These are phyloP conservation scores for Cercophora samala DNA, from an alignment of 495 filamentous ascomycete species.

Conservation along the genomic window DNA sequence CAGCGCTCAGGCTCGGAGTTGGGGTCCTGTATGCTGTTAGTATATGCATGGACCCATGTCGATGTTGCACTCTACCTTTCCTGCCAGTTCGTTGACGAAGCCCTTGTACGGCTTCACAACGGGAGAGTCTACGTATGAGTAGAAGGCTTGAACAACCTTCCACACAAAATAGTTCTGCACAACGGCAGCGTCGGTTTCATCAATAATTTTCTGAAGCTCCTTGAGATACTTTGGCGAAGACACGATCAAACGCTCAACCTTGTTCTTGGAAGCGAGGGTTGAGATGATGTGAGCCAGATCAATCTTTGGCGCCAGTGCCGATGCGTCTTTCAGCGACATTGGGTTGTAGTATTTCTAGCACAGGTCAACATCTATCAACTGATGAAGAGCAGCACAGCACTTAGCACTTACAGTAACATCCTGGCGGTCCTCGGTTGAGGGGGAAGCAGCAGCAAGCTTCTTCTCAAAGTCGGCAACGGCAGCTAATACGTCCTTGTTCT, in stretches of 20 bases:
- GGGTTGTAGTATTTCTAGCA: constrained; percentile 40
- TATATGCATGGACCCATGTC: no score
- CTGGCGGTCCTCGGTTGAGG: constrained; percentile 51
- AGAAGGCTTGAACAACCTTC: constrained; percentile 31
- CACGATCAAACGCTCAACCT: constrained; percentile 54
- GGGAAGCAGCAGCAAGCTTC: constrained; percentile 55
- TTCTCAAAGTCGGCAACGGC: constrained; percentile 54
- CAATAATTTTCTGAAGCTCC: constrained; percentile 26
- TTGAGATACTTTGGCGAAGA: constrained; percentile 36
- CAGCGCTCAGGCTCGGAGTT: constrained; percentile 63
- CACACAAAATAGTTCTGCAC: constrained; percentile 38
- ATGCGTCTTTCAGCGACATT: constrained; percentile 49
- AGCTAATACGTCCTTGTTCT: constrained; percentile 20
- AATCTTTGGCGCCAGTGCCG: constrained; percentile 54
- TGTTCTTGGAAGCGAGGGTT: constrained; percentile 50
- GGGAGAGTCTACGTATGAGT: constrained; percentile 55
- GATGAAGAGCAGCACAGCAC: constrained; percentile 67
- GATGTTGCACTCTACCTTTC: constrained; percentile 37
- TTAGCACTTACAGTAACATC: constrained; percentile 64
- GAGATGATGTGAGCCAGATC: constrained; percentile 53
- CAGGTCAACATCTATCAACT: constrained; percentile 44
- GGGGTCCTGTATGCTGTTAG: constrained; percentile 27
- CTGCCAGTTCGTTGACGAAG: constrained; percentile 49
- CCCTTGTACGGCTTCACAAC: constrained; percentile 55
- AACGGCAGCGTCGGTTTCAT: constrained; percentile 31